These are phyloP conservation scores for Xylaria sp. DNA, from an alignment of 2,329 filamentous ascomycete species.

Conservation along the genomic window DNA sequence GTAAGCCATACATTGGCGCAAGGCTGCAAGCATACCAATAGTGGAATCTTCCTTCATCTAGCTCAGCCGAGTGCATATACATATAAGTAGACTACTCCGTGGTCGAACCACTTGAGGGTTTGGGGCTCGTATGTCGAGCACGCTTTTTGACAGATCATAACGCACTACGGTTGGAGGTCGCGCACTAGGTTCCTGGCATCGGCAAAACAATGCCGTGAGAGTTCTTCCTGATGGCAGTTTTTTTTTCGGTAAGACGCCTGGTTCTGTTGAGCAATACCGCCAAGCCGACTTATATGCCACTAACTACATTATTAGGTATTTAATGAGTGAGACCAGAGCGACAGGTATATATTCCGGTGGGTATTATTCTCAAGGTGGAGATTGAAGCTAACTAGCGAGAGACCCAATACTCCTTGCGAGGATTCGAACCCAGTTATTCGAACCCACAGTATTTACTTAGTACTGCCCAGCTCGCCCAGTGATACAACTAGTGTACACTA, in stretches of 20 bases:
- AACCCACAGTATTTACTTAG: too few relatives aligned
- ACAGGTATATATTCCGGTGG: not conserved
- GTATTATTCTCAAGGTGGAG: not conserved
- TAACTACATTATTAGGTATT: too few relatives aligned
- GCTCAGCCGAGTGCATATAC: not conserved
- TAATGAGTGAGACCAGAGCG: not conserved
- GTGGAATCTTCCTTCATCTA: not conserved
- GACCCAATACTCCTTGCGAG: not conserved
- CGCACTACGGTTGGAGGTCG: not conserved
- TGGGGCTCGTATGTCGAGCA: not conserved
- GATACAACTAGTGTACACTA: too few relatives aligned
- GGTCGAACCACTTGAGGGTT: not conserved
- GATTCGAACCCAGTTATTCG: not conserved
- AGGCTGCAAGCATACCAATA: too few relatives aligned
- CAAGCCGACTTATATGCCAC: not conserved
- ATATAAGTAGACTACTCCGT: not conserved
- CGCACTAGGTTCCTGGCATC: slow-evolving; percentile 11
- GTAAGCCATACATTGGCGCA: not conserved
- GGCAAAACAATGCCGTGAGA: slow-evolving; percentile 8
- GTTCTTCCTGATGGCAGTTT: not conserved
- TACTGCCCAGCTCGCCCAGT: too few relatives aligned
- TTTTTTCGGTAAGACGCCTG: not conserved
- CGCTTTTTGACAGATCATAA: not conserved
- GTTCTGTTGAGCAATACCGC: not conserved
- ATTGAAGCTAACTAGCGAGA: not conserved